Percentiles rank a stretch among this genome's conserved stretches.
These are phyloP conservation scores for Pseudofabraea citricarpa DNA, from an alignment of 2,329 filamentous ascomycete species.

Conservation along the genomic window DNA sequence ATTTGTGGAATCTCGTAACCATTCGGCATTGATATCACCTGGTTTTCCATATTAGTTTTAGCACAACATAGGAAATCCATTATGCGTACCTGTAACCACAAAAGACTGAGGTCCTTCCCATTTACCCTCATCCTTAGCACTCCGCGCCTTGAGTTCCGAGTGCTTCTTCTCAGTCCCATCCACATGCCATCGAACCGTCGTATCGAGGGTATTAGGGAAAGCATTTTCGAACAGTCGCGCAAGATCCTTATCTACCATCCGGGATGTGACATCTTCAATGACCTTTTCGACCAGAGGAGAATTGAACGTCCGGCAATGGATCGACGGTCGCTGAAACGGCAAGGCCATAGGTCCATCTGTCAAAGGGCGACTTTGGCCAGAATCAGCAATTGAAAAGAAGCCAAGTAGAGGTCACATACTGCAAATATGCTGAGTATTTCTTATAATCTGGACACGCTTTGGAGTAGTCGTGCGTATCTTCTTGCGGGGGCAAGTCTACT, in stretches of 20 bases:
- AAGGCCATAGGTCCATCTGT: constrained; percentile 75
- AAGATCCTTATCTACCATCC: constrained; percentile 79
- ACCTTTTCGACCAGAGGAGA: constrained; percentile 84
- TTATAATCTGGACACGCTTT: constrained; percentile 30
- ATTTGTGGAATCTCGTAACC: constrained; percentile 89
- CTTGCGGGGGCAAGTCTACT: neutral
- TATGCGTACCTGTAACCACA: constrained; percentile 63
- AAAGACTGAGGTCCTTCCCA: constrained; percentile 90
- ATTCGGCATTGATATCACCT: constrained; percentile 85
- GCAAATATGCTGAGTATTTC: constrained; percentile 25
- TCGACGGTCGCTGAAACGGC: constrained; percentile 79
- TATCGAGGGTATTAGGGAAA: constrained; percentile 76
- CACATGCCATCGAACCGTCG: constrained; percentile 66
- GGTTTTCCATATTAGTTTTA: neutral
- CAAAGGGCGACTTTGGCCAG: constrained; percentile 64
- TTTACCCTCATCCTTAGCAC: constrained; percentile 46
- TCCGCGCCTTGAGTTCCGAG: constrained; percentile 32
- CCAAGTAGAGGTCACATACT: constrained; percentile 14
- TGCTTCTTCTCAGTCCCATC: constrained; percentile 40
- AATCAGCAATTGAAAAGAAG: no score
- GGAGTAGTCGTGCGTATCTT: constrained; percentile 7
- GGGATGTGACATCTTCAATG: constrained; percentile 74
- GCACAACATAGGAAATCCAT: no score
- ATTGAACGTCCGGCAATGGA: constrained; percentile 81
- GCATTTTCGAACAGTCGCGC: constrained; percentile 93